Evolutionary conservation across 768 basidiomycete species (phyloP), one percentile per base, ranked within the genome.

Genomic region (Cystofilobasidium bisporidii): DNA sequence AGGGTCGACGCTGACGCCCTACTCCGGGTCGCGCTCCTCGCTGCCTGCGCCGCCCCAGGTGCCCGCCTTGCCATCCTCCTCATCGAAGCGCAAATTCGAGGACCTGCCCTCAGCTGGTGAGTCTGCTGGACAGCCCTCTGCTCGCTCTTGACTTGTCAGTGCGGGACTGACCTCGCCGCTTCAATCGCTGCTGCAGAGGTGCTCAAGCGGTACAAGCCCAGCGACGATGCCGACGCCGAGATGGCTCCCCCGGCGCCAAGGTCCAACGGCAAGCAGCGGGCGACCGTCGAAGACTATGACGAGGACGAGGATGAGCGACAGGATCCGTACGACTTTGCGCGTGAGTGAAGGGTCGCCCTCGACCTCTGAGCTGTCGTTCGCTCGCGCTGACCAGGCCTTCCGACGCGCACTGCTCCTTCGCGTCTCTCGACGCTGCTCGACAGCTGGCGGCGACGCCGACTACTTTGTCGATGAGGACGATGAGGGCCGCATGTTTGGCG

Each of bases 401-500:
- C n/a, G n/a, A n/a, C n/a, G n/a, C n/a, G n/a, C n/a, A n/a, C n/a
- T n/a, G n/a, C n/a, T n/a, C n/a, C 45, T 47, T 47, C 45, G 45
- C 40, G 40, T 45, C 62, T 74, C 22, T 70, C 59, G 75, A 72
- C 15, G 73, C 72, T 3, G 72, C 89, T 77, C n/a, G n/a, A 87
- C 88, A 0, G 90, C 89, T 15, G 89, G 89, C 14, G 86, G 86
- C 28, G 91, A 94, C 71, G 87, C 89, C 0, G 91, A 93, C 74
- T 93, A 92, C 76, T 91, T 88, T 72, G 83, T 76, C 5, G 93
- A 94, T 58, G 75, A 75, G 59, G 91, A 93, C 73, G 89, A 87
- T 28, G 91, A 92, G 72, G 91, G 90, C 0, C 82, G 91, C 15
- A 93, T 94, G 78, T 94, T 86, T 73, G 96, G 96, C 45, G 91